phyloP scores from a whole-genome alignment of 805 yeast species.

The Saturnispora besseyi region DNA sequence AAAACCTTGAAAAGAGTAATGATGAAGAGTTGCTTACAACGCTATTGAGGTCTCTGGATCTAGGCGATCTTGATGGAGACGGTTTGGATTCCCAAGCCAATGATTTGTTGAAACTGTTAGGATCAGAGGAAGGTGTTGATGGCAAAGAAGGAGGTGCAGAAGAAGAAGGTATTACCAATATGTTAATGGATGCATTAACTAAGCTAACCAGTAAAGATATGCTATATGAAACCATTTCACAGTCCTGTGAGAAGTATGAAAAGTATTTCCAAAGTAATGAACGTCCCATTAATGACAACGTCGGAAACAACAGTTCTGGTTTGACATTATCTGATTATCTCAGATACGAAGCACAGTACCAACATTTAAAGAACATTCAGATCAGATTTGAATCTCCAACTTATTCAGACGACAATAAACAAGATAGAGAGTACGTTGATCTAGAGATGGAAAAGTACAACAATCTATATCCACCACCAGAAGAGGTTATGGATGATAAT shows the following conservation, averaged over 20 bases:
- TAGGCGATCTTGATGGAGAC: constrained; percentile 5
- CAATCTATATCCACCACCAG: constrained; percentile 73
- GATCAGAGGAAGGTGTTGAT: constrained; percentile 7
- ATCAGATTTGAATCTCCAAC: constrained; percentile 54
- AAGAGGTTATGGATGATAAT: constrained; percentile 46
- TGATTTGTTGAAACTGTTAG: not conserved
- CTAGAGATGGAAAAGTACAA: constrained; percentile 58
- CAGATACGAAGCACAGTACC: constrained; percentile 54
- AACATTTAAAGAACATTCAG: constrained; percentile 51
- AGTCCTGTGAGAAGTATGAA: constrained; percentile 64
- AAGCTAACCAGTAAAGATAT: constrained; percentile 81
- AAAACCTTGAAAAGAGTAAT: constrained; percentile 17
- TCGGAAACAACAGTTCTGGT: constrained; percentile 23
- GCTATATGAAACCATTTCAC: constrained; percentile 81
- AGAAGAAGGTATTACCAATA: constrained; percentile 36
- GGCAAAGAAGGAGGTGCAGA: constrained; percentile 20
- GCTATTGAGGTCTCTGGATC: constrained; percentile 53
- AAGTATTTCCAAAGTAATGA: constrained; percentile 52
- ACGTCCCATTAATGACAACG: constrained; percentile 3
- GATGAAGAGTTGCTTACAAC: constrained; percentile 49
- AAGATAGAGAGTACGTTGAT: constrained; percentile 43
- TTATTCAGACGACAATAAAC: constrained; percentile 45
- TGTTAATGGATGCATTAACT: constrained; percentile 64
- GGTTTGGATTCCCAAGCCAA: not conserved
- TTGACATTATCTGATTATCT: constrained; percentile 23